Evolutionary conservation across 805 yeast species (phyloP), one percentile per base, ranked within the genome.

Genomic region (Kazachstania kunashirensis): DNA sequence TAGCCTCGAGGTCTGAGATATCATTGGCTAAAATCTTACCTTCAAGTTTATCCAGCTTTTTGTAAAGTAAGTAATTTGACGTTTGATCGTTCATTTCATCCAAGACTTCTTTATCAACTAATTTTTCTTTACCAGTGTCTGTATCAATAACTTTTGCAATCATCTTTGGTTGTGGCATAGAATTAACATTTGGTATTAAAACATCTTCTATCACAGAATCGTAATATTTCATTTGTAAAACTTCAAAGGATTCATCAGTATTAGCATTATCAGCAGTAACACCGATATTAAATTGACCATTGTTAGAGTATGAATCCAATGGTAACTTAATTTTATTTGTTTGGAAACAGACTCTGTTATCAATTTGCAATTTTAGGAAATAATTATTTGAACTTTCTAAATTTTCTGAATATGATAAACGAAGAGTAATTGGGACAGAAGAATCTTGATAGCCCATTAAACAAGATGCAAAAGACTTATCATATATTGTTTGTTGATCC

Each of bases 301-400:
- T 24, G 16, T 25, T 26, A 6, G 21, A 9, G n/a, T 15, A 15
- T 3, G 21, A 18, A 15, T 16, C 26, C 5, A 54, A 42, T 23
- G 73, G 73, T 13, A 82, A 53, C 24, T 57, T 51, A 29, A 82
- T 62, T 37, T 73, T 57, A 39, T 73, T 70, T 0, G 86, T 77
- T 55, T 77, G 77, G 57, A 81, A 74, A 52, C 86, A 77, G 38
- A 82, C 65, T 47, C 72, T 74, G 54, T 83, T 83, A 55, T 83
- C 84, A 34, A 80, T 61, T 43, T 82, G 84, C 14, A 81, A 67
- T 46, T 79, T 77, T 45, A 78, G 64, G 41, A 70, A 57, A 19
- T 34, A 13, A 6, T 9, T 11, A 17, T 6, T 16, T 6, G 20
- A 31, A 10, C 63, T 61, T 17, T 55, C 54, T 26, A 60, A 50